Evolutionary conservation across 2,329 filamentous ascomycete genomes (phyloP).

Genomic region (Pseudogymnoascus verrucosus): DNA sequence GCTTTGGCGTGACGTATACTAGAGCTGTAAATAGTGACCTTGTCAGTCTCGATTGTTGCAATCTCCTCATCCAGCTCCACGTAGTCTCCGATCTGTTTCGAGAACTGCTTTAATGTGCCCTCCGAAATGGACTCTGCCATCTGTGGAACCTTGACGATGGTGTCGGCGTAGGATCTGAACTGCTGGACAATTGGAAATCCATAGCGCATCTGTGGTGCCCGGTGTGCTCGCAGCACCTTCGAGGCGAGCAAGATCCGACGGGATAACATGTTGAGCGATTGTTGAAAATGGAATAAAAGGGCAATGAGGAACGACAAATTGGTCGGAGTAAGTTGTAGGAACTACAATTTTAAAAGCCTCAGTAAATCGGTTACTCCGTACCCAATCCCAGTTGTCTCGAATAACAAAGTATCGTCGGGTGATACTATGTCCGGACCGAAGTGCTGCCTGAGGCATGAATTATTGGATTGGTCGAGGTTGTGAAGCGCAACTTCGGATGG

Average conservation of each 20-base stretch:
- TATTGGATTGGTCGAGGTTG: neutral
- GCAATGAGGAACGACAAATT: neutral
- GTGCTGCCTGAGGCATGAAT: neutral
- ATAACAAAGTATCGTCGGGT: conserved; percentile 1
- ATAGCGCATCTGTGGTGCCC: conserved; percentile 28
- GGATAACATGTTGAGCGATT: conserved; percentile 23
- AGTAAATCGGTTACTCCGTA: conserved; percentile 1
- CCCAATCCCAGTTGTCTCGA: neutral
- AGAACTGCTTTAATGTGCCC: conserved; percentile 92
- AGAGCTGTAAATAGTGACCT: conserved; percentile 48
- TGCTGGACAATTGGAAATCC: conserved; percentile 41
- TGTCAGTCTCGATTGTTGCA: conserved; percentile 98
- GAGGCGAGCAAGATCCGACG: conserved; percentile 26
- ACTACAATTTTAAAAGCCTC: conserved; percentile 3
- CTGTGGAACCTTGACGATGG: conserved; percentile 83
- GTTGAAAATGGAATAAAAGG: neutral
- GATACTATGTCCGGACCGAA: neutral
- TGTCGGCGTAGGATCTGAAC: conserved; percentile 64
- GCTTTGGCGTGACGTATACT: conserved; percentile 4
- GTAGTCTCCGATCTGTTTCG: conserved; percentile 83
- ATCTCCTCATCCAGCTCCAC: conserved; percentile 97
- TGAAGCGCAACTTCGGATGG: conserved; percentile 4
- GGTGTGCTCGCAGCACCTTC: conserved; percentile 25
- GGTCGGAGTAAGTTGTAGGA: conserved; percentile 1
- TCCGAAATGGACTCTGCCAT: conserved; percentile 99